Base-by-base conservation (phyloP, 2,329 filamentous ascomycete genomes). In the Talaromyces sp. region DNA sequence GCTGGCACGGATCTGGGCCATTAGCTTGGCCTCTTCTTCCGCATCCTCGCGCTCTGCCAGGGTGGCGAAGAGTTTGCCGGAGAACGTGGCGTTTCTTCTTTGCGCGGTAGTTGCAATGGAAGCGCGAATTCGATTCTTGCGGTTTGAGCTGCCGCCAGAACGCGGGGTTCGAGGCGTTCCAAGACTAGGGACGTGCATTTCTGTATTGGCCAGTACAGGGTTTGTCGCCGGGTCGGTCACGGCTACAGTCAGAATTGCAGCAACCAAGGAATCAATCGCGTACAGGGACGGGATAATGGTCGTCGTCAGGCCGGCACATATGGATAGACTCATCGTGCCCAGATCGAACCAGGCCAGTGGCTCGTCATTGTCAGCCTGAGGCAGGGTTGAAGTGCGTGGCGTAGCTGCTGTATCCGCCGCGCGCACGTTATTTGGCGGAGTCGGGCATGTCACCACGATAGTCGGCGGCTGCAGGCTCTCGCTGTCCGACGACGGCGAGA, bases 241-340 rank as follows among this genome's bases (percentile, higher is more conserved):
- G 0, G 77, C 77, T 17, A 80, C 74, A 2, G 77, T 73, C 19
- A 82, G 66, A 8, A 81, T 70, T 4, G 79, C 75, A 1, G 77
- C 75, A 51, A 82, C 68, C 13, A 81, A 66, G 5, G 78, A 77
- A 63, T 82, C 80, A 38, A 81, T 76, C 8, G 77, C 75, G 61
- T 81, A 81, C 31, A 80, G 65, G 7, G 77, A 80, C 1, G 77
- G 77, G 9, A 81, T 75, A 0, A 72, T 74, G 7, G 71, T 68
- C 2, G 73, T 69, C 10, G 80, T 77, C 1, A 72, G 68, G 3
- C 71, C 70, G 1, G 77, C 72, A 21, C 74, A 74, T 41, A 82
- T 73, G 1, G 73, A 73, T 0, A 80, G 67, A 0, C 71, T 75
- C 60, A 73, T 71, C 1, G 74, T 77, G 27, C 71, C 71, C 14